A percentile compares a stretch with the other conserved stretches of the same genome.
Conservation (phyloP, 257 asterid species). For the Solanum peruvianum region DNA sequence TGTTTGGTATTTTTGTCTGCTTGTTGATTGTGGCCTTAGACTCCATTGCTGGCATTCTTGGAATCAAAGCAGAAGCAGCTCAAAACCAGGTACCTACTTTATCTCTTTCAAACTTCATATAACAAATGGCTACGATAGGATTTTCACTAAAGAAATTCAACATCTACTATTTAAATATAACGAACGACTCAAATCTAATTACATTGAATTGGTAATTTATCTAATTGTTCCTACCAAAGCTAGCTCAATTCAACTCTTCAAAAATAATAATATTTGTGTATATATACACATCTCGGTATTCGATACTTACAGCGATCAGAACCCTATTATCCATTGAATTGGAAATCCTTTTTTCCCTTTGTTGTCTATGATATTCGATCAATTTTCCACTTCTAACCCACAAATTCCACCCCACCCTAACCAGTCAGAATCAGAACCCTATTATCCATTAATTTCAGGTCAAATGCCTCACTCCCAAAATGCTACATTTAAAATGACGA, state of each 20-base stretch:
- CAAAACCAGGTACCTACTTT: constrained; percentile 45
- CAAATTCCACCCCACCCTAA: not conserved
- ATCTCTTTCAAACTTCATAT: not conserved
- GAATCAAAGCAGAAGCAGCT: constrained; percentile 71
- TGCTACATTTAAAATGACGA: not conserved
- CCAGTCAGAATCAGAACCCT: not conserved
- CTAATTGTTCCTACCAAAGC: not conserved
- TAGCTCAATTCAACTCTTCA: not conserved
- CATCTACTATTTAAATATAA: not conserved
- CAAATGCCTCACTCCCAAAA: not conserved
- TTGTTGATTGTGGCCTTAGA: constrained; percentile 60
- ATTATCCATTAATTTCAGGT: not conserved
- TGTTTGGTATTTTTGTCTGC: constrained; percentile 47
- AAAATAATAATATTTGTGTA: not conserved
- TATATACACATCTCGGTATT: not conserved
- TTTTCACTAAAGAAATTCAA: not conserved
- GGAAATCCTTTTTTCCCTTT: not conserved
- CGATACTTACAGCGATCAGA: not conserved
- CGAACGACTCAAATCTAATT: not conserved
- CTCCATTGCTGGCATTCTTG: constrained; percentile 59
- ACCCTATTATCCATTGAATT: too few relatives aligned
- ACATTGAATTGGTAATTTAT: not conserved
- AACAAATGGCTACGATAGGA: not conserved
- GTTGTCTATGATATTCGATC: not conserved
- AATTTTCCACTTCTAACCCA: not conserved